Conservation (phyloP, 139 green algal genomes). For the Coccomyxa sp. region DNA sequence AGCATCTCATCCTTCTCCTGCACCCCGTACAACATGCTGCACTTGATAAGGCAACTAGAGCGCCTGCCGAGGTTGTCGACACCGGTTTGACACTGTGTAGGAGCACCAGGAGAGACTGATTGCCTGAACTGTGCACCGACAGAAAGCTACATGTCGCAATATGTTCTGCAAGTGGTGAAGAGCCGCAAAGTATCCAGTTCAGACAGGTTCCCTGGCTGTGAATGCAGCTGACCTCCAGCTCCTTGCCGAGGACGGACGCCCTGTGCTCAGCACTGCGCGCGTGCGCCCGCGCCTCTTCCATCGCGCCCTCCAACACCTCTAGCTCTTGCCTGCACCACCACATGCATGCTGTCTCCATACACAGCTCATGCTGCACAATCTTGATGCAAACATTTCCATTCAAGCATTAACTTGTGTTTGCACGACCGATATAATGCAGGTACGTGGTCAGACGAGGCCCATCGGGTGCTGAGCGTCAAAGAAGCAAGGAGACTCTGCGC, state of each 20-base stretch:
- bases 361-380: not conserved
- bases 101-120: too few species aligned
- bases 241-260: conserved; percentile 4
- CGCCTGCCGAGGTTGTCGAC: not conserved
- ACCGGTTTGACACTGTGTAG: not conserved
- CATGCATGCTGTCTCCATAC: not conserved
- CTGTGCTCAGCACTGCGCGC: conserved; percentile 11
- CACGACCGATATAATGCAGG: too few species aligned
- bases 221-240: conserved; percentile 1
- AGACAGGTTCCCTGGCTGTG: too few species aligned
- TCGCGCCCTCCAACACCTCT: conserved; percentile 19
- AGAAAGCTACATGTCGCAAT: not conserved
- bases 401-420: not conserved
- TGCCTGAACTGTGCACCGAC: not conserved
- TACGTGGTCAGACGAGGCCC: not conserved
- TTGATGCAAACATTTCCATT: not conserved
- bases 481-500: not conserved
- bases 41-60: not conserved
- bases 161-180: not conserved
- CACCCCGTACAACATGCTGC: not conserved
- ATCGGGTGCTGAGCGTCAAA: not conserved
- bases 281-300: conserved; percentile 13
- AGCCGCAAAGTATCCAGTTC: too few species aligned
- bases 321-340: conserved; percentile 26
- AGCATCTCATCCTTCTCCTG: conserved; percentile 39